Percentiles rank a stretch among this genome's conserved stretches.
Evolutionary conservation across 805 yeast species (phyloP).

Genomic region (Clavispora fructus): DNA sequence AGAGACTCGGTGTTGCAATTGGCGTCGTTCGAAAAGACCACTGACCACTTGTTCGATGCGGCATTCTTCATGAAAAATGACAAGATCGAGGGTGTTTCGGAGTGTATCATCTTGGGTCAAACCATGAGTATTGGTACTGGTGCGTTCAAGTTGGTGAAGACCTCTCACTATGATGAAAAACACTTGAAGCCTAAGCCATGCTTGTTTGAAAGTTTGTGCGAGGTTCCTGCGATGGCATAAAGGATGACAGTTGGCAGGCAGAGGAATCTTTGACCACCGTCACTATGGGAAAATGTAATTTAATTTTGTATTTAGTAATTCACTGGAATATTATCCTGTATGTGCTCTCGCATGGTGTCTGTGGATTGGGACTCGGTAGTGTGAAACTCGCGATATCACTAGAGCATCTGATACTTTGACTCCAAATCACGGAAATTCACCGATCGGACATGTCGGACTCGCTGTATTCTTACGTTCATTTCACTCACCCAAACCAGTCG

Average conservation of each 20-base stretch:
- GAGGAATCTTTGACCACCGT: neutral
- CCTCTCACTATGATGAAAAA: slow-evolving; percentile 40
- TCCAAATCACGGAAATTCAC: neutral
- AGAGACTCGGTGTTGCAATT: slow-evolving; percentile 95
- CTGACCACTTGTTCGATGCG: slow-evolving; percentile 97
- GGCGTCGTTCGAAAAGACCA: slow-evolving; percentile 96
- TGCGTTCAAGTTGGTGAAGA: slow-evolving; percentile 77
- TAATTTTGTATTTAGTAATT: neutral
- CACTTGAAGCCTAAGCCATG: slow-evolving; percentile 41
- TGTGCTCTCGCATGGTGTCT: neutral
- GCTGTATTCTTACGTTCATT: slow-evolving; percentile 28
- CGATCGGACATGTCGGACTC: slow-evolving; percentile 7
- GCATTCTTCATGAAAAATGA: slow-evolving; percentile 97
- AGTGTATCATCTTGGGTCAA: slow-evolving; percentile 95
- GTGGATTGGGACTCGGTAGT: neutral
- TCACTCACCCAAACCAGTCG: slow-evolving; percentile 35
- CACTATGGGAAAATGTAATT: neutral
- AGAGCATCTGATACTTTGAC: too few relatives aligned
- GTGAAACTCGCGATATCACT: neutral
- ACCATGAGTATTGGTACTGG: slow-evolving; percentile 98
- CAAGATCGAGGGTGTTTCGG: slow-evolving; percentile 94
- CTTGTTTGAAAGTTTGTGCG: slow-evolving; percentile 43
- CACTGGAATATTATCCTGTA: neutral
- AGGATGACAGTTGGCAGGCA: neutral
- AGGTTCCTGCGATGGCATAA: slow-evolving; percentile 9